Evolutionary conservation across 768 basidiomycete genomes (phyloP).

Genomic region (Cystofilobasidium capitatum): DNA sequence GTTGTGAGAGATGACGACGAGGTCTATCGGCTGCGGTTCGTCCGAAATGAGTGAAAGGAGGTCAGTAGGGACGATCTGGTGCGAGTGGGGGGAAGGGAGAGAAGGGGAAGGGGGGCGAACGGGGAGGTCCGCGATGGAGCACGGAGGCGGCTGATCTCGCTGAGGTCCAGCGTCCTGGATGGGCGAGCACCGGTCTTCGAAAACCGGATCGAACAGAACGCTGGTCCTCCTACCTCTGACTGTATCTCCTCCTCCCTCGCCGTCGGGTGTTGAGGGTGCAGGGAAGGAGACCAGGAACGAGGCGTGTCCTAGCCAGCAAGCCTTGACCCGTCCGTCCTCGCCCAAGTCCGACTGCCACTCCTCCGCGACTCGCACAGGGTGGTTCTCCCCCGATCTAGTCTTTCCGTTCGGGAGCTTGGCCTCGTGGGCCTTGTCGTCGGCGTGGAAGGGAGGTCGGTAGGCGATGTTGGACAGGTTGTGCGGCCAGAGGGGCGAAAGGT

Average conservation of each 20-base stretch:
- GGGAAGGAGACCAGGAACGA: constrained; percentile 15
- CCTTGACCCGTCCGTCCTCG: not conserved
- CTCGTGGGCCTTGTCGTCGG: constrained; percentile 14
- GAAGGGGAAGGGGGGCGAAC: constrained; percentile 1
- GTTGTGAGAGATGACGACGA: constrained; percentile 24
- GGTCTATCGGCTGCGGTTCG: constrained; percentile 23
- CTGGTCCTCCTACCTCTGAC: not conserved
- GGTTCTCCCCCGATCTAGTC: not conserved
- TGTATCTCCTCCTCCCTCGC: not conserved
- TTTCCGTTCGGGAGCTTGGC: not conserved
- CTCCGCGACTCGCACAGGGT: not conserved
- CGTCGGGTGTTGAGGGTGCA: too few relatives aligned
- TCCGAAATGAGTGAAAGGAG: not conserved
- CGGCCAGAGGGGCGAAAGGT: constrained; percentile 16
- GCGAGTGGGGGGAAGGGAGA: not conserved
- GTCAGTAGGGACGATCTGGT: not conserved
- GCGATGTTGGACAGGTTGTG: constrained; percentile 1
- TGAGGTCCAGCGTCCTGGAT: constrained; percentile 11
- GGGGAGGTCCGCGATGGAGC: constrained; percentile 14
- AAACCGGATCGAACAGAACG: constrained; percentile 24
- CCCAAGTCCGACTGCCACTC: not conserved
- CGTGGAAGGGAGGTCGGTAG: constrained; percentile 5
- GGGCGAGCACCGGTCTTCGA: constrained; percentile 23
- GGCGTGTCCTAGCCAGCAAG: constrained; percentile 20
- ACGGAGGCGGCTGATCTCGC: constrained; percentile 9